phyloP scores from a whole-genome alignment of 345 rosid genomes.

The Anastatica hierochuntica region DNA sequence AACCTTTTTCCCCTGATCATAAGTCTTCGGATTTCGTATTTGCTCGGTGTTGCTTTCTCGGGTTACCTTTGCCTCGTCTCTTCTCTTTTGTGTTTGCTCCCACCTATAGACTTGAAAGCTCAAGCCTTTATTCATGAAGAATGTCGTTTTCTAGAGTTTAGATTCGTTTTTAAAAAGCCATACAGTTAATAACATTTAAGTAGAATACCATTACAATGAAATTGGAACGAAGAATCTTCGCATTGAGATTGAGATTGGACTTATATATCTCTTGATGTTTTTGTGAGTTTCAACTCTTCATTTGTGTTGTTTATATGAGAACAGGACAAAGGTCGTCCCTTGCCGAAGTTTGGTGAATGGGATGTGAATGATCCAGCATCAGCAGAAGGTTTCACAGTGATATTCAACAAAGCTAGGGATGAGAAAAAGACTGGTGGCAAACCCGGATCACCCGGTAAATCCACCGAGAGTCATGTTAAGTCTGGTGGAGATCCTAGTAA shows the following conservation, averaged over 20 bases:
- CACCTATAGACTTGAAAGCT: background rate
- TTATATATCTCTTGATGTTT: background rate
- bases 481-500: conserved; percentile 54
- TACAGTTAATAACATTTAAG: background rate
- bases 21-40: background rate
- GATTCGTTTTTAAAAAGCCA: background rate
- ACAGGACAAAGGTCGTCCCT: conserved; percentile 77
- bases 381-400: conserved; percentile 70
- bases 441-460: conserved; percentile 59
- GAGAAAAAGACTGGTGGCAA: conserved; percentile 85
- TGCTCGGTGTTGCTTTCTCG: background rate
- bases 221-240: too few species aligned
- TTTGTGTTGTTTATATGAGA: background rate
- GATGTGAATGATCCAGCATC: background rate
- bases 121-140: background rate
- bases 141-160: background rate
- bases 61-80: too few species aligned
- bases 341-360: conserved; percentile 65
- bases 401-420: conserved; percentile 90
- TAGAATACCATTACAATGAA: too few species aligned
- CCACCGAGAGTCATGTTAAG: conserved; percentile 37
- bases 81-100: background rate
- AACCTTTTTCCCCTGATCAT: background rate
- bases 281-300: too few species aligned
- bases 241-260: background rate